Evolutionary conservation across 768 basidiomycete species (phyloP).

Genomic region (Lentinula sp.): DNA sequence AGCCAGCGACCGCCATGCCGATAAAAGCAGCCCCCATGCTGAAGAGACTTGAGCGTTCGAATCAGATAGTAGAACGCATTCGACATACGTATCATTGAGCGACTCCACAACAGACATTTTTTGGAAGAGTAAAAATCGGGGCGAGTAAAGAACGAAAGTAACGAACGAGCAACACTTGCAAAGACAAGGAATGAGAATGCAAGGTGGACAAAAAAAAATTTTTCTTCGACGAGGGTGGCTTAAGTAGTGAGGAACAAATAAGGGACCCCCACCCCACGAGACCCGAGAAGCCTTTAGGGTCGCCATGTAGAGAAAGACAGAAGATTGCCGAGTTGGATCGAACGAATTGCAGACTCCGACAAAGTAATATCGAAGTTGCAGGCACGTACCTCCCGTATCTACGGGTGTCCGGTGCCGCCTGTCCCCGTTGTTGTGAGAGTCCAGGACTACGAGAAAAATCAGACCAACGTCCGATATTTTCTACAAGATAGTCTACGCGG

Average conservation of each 20-base stretch:
- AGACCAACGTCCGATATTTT: background rate
- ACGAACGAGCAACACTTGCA: background rate
- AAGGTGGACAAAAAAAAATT: background rate
- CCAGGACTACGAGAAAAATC: too few relatives aligned
- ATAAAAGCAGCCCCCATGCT: slow-evolving; percentile 7
- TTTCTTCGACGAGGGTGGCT: background rate
- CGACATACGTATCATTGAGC: background rate
- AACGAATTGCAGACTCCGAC: background rate
- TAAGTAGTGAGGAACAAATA: background rate
- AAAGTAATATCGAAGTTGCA: background rate
- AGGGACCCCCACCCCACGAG: background rate
- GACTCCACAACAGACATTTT: background rate
- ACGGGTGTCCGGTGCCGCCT: background rate
- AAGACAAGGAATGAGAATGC: background rate
- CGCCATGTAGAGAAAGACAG: slow-evolving; percentile 2
- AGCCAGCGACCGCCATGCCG: background rate
- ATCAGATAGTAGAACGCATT: background rate
- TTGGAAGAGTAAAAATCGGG: background rate
- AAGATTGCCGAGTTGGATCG: slow-evolving; percentile 1
- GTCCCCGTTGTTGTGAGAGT: background rate
- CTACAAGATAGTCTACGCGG: background rate
- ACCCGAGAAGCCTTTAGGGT: background rate
- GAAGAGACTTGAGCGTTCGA: background rate
- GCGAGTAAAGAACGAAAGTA: background rate
- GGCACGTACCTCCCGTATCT: background rate